Evolutionary conservation across 768 basidiomycete species (phyloP).

Genomic region (Mycena vitilis): DNA sequence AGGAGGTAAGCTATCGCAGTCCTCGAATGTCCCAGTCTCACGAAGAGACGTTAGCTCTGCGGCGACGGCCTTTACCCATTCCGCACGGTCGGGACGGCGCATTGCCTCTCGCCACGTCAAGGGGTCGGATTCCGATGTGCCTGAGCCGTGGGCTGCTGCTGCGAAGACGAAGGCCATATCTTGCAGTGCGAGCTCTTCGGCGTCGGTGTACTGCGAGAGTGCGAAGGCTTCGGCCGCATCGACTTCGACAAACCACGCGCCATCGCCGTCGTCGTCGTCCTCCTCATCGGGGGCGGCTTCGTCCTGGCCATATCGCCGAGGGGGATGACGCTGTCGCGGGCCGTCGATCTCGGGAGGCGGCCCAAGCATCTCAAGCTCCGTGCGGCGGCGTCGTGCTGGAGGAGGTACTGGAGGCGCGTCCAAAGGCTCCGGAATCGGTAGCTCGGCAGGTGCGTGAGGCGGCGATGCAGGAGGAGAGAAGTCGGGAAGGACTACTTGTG

Average conservation of each 20-base stretch:
- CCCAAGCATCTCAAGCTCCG: conserved; percentile 18
- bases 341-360: conserved; percentile 16
- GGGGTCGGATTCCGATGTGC: conserved; percentile 29
- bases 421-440: neutral
- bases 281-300: neutral
- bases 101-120: conserved; percentile 37
- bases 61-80: conserved; percentile 40
- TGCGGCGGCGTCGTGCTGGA: conserved; percentile 3
- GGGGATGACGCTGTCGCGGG: conserved; percentile 6
- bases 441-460: neutral
- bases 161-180: conserved; percentile 21
- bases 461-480: neutral
- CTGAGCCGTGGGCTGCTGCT: conserved; percentile 6
- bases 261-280: conserved; percentile 5
- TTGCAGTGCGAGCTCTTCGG: conserved; percentile 11
- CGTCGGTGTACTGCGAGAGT: conserved; percentile 11
- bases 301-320: conserved; percentile 1
- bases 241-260: conserved; percentile 13
- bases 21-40: conserved; percentile 42
- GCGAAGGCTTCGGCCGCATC: conserved; percentile 11
- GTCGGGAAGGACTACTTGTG: neutral
- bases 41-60: conserved; percentile 38
- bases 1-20: conserved; percentile 38
- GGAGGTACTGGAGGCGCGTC: conserved; percentile 9
- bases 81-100: conserved; percentile 20